Base-by-base conservation (phyloP, 306 rosid genomes). In the Vicia villosa region DNA sequence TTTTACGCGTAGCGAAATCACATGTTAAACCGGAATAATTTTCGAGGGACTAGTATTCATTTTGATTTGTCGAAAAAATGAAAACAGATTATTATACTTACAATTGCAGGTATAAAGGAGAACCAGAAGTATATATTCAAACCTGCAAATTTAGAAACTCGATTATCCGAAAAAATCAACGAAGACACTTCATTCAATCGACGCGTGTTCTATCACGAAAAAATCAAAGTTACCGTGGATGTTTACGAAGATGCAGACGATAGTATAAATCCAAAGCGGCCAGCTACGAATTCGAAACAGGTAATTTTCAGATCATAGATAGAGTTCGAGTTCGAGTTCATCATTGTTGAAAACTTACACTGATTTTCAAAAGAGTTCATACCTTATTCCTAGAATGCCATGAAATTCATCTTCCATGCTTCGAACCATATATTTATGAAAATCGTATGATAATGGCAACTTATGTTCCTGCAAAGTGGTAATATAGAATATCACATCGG, bases 401-500 rank as follows among this genome's bases (percentile, higher is more conserved):
- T 94, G 93, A 76, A 94, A 84, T 79, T 94, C 98, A 72, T 94
- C 98, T 81, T 94, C 98, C 98, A 94, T 94, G 78, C 98, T 94
- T 77, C 97, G 86, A 66, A 90, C 95, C 86, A 94, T 87, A 68
- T 88, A 94, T 26, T 83, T 82, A 76, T 94, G 96, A 55, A 94
- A 94, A 73, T 90, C 79, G 74, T 94, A 94, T 13, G 96, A 86
- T 72, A 69, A 76, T 6, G 97, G 96, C 80, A 94, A 77, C 63
- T 75, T 90, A 83, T 94, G 98, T 69, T 90, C 91, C 98, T 93
- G 85, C 34, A 76, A 66, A 43, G 21, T 42, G 64, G 45, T 50
- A n/a, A n/a, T n/a, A 28, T 15, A 62, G 34, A 78, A 51, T 65
- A 47, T 32, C 7, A 59, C 68, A 62, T 21, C 7, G 57, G 52